A percentile compares a stretch with the other conserved stretches of the same genome.
Evolutionary conservation across 805 yeast species (phyloP).

Genomic region (Candida nitratophila): DNA sequence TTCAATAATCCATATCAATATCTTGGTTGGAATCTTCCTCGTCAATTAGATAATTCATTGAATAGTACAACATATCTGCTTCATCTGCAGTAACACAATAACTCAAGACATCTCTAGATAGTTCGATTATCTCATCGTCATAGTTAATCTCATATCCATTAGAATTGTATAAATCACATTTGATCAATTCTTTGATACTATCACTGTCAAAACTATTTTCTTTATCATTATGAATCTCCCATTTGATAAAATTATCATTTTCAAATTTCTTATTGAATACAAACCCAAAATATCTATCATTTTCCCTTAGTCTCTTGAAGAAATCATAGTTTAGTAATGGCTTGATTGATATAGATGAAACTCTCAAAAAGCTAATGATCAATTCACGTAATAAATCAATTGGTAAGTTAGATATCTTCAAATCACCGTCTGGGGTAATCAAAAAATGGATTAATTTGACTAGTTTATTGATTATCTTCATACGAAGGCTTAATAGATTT

Average conservation of each 20-base stretch:
- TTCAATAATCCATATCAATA: not conserved
- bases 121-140: conserved; percentile 54
- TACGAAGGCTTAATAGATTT: conserved; percentile 27
- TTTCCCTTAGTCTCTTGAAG: conserved; percentile 14
- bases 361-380: conserved; percentile 22
- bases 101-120: conserved; percentile 66
- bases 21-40: conserved; percentile 5
- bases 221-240: conserved; percentile 11
- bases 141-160: conserved; percentile 61
- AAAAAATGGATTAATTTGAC: conserved; percentile 31
- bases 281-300: conserved; percentile 10
- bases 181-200: conserved; percentile 2
- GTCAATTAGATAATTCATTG: conserved; percentile 44
- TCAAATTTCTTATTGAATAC: conserved; percentile 19
- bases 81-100: conserved; percentile 67
- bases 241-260: conserved; percentile 28
- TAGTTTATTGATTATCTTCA: conserved; percentile 33
- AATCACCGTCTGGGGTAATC: conserved; percentile 20
- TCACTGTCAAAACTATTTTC: not conserved
- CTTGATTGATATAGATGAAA: conserved; percentile 25
- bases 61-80: conserved; percentile 64
- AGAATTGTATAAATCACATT: conserved; percentile 28
- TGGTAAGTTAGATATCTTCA: conserved; percentile 17
- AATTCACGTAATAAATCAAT: conserved; percentile 22
- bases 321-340: conserved; percentile 16